Evolutionary conservation across 2,329 filamentous ascomycete species (phyloP), one percentile per base, ranked within the genome.

Genomic region (Bipolaris oryzae): DNA sequence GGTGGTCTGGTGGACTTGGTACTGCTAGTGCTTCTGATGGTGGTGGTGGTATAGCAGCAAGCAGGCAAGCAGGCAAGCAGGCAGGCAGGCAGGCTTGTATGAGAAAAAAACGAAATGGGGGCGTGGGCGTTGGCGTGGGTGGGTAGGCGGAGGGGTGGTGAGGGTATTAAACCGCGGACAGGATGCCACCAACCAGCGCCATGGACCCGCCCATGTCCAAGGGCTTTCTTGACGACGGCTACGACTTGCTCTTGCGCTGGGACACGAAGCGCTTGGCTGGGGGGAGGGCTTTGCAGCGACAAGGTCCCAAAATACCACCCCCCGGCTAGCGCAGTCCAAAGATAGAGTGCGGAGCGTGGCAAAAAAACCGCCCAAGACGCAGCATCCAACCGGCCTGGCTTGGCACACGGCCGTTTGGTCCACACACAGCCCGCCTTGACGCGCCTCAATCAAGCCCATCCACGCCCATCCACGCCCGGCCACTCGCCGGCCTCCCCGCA

Each of bases 191-290:
- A 41, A 46, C 47, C 48, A 37, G 28, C 37, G 7, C 13, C 15
- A 45, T 50, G 46, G 52, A 39, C 37, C 46, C 52, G 33, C 25
- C 25, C 25, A 28, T 28, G 25, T 28, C 25, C 25, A 28, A 28
- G 25, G 7, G 25, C 25, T 25, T 9, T 28, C 25, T 25, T 25
- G 25, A 28, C 25, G 25, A 28, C 25, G 25, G 25, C 25, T 28
- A 28, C 25, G 25, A 28, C 25, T 7, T 2, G 7, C 7, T 28
- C 25, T 2, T 9, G 25, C 7, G 25, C 25, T 48, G 53, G 23
- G 20, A 54, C 50, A 57, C 55, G 55, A 54, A 57, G 55, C 55
- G 55, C 55, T 45, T 54, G 50, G 54, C 50, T 39, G 50, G 50
- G 41, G 45, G 25, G 25, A 42, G 37, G 37, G n/a, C 34, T 31